Conservation (phyloP, 306 rosid genomes). For the Cicer judaicum region DNA sequence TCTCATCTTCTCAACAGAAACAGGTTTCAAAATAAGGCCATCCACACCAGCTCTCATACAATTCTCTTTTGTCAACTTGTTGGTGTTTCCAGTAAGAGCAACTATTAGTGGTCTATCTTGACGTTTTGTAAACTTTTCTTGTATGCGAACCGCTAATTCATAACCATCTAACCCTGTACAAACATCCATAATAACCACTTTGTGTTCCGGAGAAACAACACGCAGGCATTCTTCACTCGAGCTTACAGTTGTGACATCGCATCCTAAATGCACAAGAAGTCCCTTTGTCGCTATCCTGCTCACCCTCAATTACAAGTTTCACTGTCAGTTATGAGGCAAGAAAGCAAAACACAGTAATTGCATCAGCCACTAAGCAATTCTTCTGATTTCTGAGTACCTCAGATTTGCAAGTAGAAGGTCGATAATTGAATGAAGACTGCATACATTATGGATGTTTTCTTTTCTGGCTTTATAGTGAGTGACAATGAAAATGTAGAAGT, state of each 20-base stretch:
- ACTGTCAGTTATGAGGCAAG: slow-evolving; percentile 7
- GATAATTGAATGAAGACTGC: slow-evolving; percentile 12
- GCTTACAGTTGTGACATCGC: slow-evolving; percentile 74
- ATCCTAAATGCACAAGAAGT: slow-evolving; percentile 83
- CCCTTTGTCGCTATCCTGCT: slow-evolving; percentile 86
- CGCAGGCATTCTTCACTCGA: slow-evolving; percentile 73
- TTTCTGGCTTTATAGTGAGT: neutral
- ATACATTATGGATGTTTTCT: neutral
- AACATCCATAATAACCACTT: slow-evolving; percentile 83
- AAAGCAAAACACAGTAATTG: neutral
- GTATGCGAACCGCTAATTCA: slow-evolving; percentile 65
- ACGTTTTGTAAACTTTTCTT: slow-evolving; percentile 66
- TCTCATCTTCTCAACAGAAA: slow-evolving; percentile 92
- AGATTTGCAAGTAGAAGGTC: slow-evolving; percentile 16
- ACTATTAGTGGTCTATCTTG: slow-evolving; percentile 78
- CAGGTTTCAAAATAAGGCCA: slow-evolving; percentile 81
- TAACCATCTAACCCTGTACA: slow-evolving; percentile 68
- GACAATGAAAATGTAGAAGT: neutral
- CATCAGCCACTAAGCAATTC: neutral
- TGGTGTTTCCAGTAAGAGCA: slow-evolving; percentile 78
- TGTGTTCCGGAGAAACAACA: slow-evolving; percentile 69
- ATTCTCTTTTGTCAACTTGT: slow-evolving; percentile 73
- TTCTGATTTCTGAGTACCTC: neutral
- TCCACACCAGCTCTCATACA: slow-evolving; percentile 85
- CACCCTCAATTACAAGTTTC: slow-evolving; percentile 63